Conservation (phyloP, 2,329 filamentous ascomycete species). For the Ramularia collo-cygni region DNA sequence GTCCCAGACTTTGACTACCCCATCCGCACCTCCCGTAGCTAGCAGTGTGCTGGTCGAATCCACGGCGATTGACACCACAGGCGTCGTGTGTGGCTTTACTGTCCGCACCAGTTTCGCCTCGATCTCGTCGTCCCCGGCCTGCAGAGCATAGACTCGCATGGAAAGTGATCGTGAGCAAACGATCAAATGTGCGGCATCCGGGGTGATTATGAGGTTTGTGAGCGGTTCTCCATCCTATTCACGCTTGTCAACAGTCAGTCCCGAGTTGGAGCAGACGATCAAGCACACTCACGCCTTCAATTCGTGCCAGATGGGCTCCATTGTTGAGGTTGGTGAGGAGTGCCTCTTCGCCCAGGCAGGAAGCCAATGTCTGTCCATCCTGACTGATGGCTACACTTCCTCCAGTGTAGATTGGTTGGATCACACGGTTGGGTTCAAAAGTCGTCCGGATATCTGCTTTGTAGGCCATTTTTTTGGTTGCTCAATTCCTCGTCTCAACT, state of each 20-base stretch:
- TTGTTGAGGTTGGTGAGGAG: constrained; percentile 78
- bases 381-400: constrained; percentile 79
- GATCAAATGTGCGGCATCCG: constrained; percentile 78
- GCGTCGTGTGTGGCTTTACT: constrained; percentile 82
- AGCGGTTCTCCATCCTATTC: constrained; percentile 58
- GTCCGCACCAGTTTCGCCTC: constrained; percentile 66
- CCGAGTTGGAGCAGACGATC: constrained; percentile 6
- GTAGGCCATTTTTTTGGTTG: constrained; percentile 41
- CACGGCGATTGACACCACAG: constrained; percentile 77
- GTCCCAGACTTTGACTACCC: constrained; percentile 94
- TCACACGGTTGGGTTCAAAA: constrained; percentile 74
- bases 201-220: constrained; percentile 74
- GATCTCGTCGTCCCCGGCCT: constrained; percentile 50
- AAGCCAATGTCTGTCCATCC: constrained; percentile 74
- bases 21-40: constrained; percentile 88
- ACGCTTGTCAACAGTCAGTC: constrained; percentile 35
- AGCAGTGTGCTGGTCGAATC: constrained; percentile 84
- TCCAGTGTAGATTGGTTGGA: constrained; percentile 90
- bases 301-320: constrained; percentile 71
- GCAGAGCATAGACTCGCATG: constrained; percentile 82
- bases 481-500: neutral
- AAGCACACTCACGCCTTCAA: constrained; percentile 66
- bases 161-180: constrained; percentile 91
- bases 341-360: constrained; percentile 86
- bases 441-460: constrained; percentile 67